Evolutionary conservation across 2,329 filamentous ascomycete genomes (phyloP).

Genomic region (Nannizziopsis arthrosporioides): DNA sequence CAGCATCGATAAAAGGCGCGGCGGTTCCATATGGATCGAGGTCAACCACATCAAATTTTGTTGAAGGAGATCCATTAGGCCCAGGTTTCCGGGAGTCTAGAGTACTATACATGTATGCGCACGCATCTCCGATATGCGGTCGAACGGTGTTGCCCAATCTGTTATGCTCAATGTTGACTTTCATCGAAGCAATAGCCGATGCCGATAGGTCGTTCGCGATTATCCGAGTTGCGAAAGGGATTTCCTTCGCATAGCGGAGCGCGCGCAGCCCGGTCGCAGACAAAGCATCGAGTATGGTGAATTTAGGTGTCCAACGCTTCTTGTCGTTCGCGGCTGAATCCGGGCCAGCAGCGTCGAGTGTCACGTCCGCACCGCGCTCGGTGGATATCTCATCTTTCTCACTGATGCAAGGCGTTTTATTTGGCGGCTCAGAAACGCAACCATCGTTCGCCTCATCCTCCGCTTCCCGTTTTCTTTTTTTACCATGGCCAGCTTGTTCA

Average conservation of each 20-base stretch:
- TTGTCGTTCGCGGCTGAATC: conserved; percentile 12
- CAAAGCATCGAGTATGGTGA: conserved; percentile 86
- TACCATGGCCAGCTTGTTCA: conserved; percentile 21
- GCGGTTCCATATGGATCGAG: conserved; percentile 93
- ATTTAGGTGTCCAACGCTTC: conserved; percentile 37
- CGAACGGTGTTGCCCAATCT: conserved; percentile 57
- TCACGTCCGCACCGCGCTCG: not conserved
- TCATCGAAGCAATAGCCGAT: conserved; percentile 67
- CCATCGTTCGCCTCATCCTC: conserved; percentile 1
- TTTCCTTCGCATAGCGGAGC: conserved; percentile 79
- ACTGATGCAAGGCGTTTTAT: conserved; percentile 6
- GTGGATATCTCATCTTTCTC: conserved; percentile 7
- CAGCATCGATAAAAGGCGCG: conserved; percentile 81
- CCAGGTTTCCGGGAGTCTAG: conserved; percentile 36
- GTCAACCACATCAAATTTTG: conserved; percentile 86
- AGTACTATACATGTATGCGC: conserved; percentile 77
- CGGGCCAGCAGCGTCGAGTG: conserved; percentile 6
- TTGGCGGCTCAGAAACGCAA: conserved; percentile 5
- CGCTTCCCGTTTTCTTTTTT: conserved; percentile 12
- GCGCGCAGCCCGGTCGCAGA: conserved; percentile 89
- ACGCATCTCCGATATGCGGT: conserved; percentile 68
- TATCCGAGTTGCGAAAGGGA: conserved; percentile 69
- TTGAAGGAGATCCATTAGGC: conserved; percentile 23
- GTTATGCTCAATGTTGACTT: conserved; percentile 76
- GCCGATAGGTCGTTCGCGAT: conserved; percentile 82